These are phyloP conservation scores for Maudiozyma pseudohumilis DNA, from an alignment of 805 yeast species.

Conservation along the genomic window DNA sequence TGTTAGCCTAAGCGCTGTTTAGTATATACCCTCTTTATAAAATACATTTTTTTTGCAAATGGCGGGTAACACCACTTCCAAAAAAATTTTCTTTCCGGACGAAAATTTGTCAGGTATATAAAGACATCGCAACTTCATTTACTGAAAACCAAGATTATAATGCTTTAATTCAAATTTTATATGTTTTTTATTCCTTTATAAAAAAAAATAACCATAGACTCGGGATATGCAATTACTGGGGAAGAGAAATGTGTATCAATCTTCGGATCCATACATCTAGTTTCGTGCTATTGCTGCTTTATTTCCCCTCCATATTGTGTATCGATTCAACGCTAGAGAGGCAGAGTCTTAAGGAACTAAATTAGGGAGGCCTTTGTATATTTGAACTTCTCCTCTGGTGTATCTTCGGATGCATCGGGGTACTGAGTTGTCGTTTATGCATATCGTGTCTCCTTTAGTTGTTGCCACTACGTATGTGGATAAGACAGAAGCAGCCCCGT, in stretches of 20 bases:
- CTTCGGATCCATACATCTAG: constrained; percentile 14
- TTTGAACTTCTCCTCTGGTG: constrained; percentile 28
- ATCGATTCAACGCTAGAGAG: constrained; percentile 71
- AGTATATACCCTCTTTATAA: too few relatives aligned
- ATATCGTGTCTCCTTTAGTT: constrained; percentile 32
- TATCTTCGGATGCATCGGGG: constrained; percentile 16
- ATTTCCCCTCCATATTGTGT: constrained; percentile 19
- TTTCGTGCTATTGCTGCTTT: constrained; percentile 28
- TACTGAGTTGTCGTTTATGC: constrained; percentile 21
- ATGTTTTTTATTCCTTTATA: neutral
- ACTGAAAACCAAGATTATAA: too few relatives aligned
- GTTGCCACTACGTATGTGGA: constrained; percentile 40
- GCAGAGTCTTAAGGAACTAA: constrained; percentile 35
- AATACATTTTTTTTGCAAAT: too few relatives aligned
- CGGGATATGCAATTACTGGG: constrained; percentile 17
- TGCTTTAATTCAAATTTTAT: neutral
- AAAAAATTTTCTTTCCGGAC: too few relatives aligned
- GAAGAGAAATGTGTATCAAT: constrained; percentile 21
- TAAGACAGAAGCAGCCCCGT: constrained; percentile 90
- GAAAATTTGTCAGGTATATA: too few relatives aligned
- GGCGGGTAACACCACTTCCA: too few relatives aligned
- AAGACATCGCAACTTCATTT: too few relatives aligned
- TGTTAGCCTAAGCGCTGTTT: too few relatives aligned
- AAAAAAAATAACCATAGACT: constrained; percentile 17
- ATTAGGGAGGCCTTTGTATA: constrained; percentile 4